Conservation (phyloP, 139 green algal species). For the Nannochloris sp. region DNA sequence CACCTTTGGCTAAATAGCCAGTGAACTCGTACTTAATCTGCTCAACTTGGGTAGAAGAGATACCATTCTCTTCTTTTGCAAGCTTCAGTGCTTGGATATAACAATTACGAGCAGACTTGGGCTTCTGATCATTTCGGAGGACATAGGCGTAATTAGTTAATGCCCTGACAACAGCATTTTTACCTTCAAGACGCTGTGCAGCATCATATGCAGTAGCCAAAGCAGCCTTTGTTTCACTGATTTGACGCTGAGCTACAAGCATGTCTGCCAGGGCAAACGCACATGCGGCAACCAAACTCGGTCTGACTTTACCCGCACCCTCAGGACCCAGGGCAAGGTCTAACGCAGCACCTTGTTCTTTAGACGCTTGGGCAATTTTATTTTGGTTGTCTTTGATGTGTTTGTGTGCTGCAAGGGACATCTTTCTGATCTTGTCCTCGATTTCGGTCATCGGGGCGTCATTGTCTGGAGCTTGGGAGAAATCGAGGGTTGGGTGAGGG, state of each 20-base stretch:
- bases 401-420: conserved; percentile 31
- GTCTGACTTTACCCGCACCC: conserved; percentile 17
- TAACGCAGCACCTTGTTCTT: conserved; percentile 21
- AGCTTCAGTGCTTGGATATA: conserved; percentile 12
- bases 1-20: conserved; percentile 12
- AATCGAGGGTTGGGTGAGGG: conserved; percentile 6
- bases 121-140: conserved; percentile 9
- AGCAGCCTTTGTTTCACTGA: conserved; percentile 18
- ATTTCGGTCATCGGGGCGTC: not conserved
- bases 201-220: conserved; percentile 25
- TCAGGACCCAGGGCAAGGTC: conserved; percentile 15
- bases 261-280: conserved; percentile 30
- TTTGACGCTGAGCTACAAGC: conserved; percentile 15
- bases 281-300: conserved; percentile 21
- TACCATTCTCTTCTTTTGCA: conserved; percentile 13
- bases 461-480: conserved; percentile 2
- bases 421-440: conserved; percentile 19
- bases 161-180: not conserved
- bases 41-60: conserved; percentile 14
- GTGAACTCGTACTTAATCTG: conserved; percentile 28
- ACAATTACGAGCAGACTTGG: not conserved
- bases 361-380: conserved; percentile 20
- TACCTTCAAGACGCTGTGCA: conserved; percentile 3
- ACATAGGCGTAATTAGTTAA: conserved; percentile 22
- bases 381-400: conserved; percentile 30